phyloP scores from a whole-genome alignment of 768 basidiomycete genomes.

The Agaricus subrufescens region DNA sequence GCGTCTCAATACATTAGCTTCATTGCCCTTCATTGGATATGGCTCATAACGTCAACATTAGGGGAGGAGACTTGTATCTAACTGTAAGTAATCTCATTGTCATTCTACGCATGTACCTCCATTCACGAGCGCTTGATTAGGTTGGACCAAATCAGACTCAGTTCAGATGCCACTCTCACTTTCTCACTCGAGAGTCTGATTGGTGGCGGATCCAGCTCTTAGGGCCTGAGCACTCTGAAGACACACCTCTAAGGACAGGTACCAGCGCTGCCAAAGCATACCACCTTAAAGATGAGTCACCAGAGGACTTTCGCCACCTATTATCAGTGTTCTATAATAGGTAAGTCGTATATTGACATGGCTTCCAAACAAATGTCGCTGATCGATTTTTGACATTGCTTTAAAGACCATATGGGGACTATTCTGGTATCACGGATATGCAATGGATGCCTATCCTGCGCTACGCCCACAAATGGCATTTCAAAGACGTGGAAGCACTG shows the following conservation, averaged over 20 bases:
- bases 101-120: no score
- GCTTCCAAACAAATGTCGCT: no score
- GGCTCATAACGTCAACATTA: background rate
- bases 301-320: conserved; percentile 48
- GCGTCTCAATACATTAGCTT: conserved; percentile 7
- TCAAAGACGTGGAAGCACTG: conserved; percentile 50
- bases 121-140: no score
- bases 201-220: conserved; percentile 32
- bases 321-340: conserved; percentile 62
- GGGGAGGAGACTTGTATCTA: conserved; percentile 1
- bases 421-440: conserved; percentile 36
- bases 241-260: conserved; percentile 25
- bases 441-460: conserved; percentile 59
- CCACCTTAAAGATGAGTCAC: conserved; percentile 32
- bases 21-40: background rate
- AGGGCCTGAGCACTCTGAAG: conserved; percentile 18
- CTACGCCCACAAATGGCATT: conserved; percentile 54
- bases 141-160: conserved; percentile 22
- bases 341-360: conserved; percentile 26
- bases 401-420: conserved; percentile 39
- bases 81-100: conserved; percentile 17
- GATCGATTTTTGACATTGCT: no score
- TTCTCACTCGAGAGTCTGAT: conserved; percentile 48
- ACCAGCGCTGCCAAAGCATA: conserved; percentile 29
- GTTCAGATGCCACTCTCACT: conserved; percentile 49